Evolutionary conservation across 2,329 filamentous ascomycete species (phyloP), one percentile per base, ranked within the genome.

Genomic region (Akanthomyces dipterigenus): DNA sequence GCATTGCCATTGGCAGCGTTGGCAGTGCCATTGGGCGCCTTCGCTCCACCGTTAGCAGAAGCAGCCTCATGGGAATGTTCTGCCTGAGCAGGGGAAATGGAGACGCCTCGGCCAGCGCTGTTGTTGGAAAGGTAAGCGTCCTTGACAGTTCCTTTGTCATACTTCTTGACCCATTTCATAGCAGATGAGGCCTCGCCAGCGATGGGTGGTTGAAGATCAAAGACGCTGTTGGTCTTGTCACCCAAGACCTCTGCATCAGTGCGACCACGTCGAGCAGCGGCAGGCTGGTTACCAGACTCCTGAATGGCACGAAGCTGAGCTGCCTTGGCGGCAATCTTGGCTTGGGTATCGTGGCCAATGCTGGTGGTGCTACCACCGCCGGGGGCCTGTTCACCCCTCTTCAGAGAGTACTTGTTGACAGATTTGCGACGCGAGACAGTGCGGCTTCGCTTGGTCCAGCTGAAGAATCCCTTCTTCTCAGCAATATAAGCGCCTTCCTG

Each of bases 141-240:
- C 59, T 92, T 87, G 64, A 96, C 88, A 8, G 88, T 81, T 69
- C 95, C 88, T 75, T 95, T 96, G 75, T 98, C 95, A 71, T 97
- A 98, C 69, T 92, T 92, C 73, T 82, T 93, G 36, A 93, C 91
- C 95, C 95, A 99, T 74, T 96, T 96, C 87, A 99, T 88, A 1
- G 95, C 95, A 26, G 92, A 90, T 9, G 90, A 95, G 20, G 93
- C 93, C 72, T 96, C 95, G 58, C 82, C 91, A 69, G 93, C 81
- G 64, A 98, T 88, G 58, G 87, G 83, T 1, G 92, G 89, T 71
- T 96, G 93, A 51, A 98, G 78, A 3, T 92, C 96, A 70, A 97
- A 82, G 61, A 96, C 84, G 66, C 95, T 99, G 73, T 88, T 93
- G 3, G 92, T 97, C 81, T 96, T 96, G 61, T 77, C 82, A 64